Percentiles rank a stretch among this genome's conserved stretches.
Evolutionary conservation across 2,329 filamentous ascomycete species (phyloP).

Genomic region (Pseudogymnoascus sp.): DNA sequence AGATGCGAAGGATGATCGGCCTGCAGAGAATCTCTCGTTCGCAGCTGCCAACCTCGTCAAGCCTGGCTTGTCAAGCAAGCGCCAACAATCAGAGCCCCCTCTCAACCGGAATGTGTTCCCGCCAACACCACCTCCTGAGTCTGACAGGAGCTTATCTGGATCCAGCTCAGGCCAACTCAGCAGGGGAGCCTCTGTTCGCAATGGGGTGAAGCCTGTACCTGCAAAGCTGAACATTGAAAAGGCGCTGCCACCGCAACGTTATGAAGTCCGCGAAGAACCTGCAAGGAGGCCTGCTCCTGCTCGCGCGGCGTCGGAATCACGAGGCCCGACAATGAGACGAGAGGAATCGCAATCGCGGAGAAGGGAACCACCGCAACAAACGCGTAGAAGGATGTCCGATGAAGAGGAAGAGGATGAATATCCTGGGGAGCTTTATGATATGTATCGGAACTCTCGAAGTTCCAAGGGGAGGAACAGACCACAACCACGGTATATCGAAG

Average conservation of each 20-base stretch:
- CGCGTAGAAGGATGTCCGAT: slow-evolving; percentile 23
- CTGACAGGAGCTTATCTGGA: slow-evolving; percentile 48
- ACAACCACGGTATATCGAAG: slow-evolving; percentile 63
- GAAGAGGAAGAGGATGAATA: slow-evolving; percentile 52
- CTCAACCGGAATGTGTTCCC: slow-evolving; percentile 77
- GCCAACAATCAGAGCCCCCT: slow-evolving; percentile 80
- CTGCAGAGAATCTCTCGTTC: slow-evolving; percentile 77
- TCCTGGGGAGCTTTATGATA: slow-evolving; percentile 53
- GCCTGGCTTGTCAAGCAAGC: slow-evolving; percentile 68
- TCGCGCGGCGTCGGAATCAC: slow-evolving; percentile 44
- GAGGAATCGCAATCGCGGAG: slow-evolving; percentile 25
- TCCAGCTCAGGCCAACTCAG: slow-evolving; percentile 33
- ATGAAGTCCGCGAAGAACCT: slow-evolving; percentile 27
- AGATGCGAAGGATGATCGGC: slow-evolving; percentile 67
- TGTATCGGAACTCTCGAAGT: slow-evolving; percentile 47
- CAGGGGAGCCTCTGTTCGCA: slow-evolving; percentile 54
- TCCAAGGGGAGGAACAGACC: slow-evolving; percentile 35
- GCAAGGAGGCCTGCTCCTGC: slow-evolving; percentile 35
- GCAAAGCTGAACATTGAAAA: slow-evolving; percentile 56
- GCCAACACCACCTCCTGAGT: slow-evolving; percentile 95
- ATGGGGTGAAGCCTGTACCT: slow-evolving; percentile 52
- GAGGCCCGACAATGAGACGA: slow-evolving; percentile 32
- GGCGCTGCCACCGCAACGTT: slow-evolving; percentile 39
- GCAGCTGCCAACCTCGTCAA: slow-evolving; percentile 91
- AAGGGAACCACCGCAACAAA: slow-evolving; percentile 23